Evolutionary conservation across 495 filamentous ascomycete genomes (phyloP).

Genomic region (Aspergillus kassunensis): DNA sequence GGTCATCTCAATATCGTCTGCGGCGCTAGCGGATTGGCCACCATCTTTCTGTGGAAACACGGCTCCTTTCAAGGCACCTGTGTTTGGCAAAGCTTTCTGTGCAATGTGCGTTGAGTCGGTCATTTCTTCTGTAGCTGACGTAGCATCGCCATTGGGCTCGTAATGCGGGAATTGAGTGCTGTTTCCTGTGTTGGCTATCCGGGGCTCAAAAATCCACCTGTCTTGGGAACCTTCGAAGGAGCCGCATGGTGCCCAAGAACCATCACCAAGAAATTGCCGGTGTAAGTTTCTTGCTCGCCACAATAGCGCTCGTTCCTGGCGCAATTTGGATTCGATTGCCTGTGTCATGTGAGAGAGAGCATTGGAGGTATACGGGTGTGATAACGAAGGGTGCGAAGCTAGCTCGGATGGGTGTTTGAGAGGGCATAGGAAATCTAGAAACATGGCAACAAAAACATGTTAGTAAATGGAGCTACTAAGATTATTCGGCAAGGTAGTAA

Average conservation of each 20-base stretch:
- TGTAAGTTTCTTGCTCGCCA: constrained; percentile 76
- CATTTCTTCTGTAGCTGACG: constrained; percentile 8
- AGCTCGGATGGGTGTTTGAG: constrained; percentile 84
- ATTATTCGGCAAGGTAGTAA: neutral
- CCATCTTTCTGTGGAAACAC: constrained; percentile 14
- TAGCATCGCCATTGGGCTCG: constrained; percentile 13
- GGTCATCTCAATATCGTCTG: constrained; percentile 45
- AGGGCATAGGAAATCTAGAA: constrained; percentile 76
- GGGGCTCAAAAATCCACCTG: constrained; percentile 40
- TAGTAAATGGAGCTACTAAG: neutral
- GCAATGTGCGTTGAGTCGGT: constrained; percentile 5
- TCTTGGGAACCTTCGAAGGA: constrained; percentile 37
- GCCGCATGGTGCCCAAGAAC: constrained; percentile 72
- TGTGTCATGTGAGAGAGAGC: constrained; percentile 75
- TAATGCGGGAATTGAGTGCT: constrained; percentile 18
- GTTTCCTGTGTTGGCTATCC: constrained; percentile 15
- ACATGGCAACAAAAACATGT: constrained; percentile 6
- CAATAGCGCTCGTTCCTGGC: constrained; percentile 69
- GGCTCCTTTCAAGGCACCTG: constrained; percentile 4
- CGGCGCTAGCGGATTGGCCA: neutral
- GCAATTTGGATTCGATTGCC: constrained; percentile 65
- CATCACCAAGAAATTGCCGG: constrained; percentile 73
- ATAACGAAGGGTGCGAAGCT: constrained; percentile 76
- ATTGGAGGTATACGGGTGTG: constrained; percentile 74
- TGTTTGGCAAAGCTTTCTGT: constrained; percentile 8